Evolutionary conservation across 2,329 filamentous ascomycete species (phyloP).

Genomic region (Apiospora arundinis): DNA sequence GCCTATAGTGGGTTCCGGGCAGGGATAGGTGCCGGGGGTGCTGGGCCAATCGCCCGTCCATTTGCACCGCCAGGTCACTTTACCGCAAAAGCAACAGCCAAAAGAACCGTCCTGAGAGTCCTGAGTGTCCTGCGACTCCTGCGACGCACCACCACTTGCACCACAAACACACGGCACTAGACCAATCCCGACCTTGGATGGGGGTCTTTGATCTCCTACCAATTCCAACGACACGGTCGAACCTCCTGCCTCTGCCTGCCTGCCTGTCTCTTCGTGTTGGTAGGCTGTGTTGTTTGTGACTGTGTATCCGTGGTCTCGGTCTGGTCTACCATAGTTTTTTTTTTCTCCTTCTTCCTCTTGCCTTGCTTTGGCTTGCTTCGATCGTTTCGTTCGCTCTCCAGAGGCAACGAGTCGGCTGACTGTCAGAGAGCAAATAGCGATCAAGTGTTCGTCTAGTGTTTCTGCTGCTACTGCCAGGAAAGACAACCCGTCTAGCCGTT

Average conservation of each 20-base stretch:
- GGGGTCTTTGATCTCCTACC: not conserved
- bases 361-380: not conserved
- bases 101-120: not conserved
- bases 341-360: not conserved
- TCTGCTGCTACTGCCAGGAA: not conserved
- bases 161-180: not conserved
- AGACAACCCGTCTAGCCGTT: not conserved
- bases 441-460: not conserved
- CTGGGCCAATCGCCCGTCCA: constrained; percentile 2
- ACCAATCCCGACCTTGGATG: not conserved
- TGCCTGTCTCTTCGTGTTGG: not conserved
- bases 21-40: not conserved
- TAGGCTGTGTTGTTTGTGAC: constrained; percentile 5
- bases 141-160: not conserved
- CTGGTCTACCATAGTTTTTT: not conserved
- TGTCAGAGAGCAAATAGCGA: constrained; percentile 6
- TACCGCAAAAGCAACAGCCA: not conserved
- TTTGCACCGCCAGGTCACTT: not conserved
- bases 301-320: not conserved
- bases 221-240: constrained; percentile 17
- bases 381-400: constrained; percentile 16
- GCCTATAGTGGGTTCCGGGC: not conserved
- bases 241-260: not conserved
- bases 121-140: no score
- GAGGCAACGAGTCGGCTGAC: constrained; percentile 3